Evolutionary conservation across 2,329 filamentous ascomycete species (phyloP).

Genomic region (Exophiala oligosperma): DNA sequence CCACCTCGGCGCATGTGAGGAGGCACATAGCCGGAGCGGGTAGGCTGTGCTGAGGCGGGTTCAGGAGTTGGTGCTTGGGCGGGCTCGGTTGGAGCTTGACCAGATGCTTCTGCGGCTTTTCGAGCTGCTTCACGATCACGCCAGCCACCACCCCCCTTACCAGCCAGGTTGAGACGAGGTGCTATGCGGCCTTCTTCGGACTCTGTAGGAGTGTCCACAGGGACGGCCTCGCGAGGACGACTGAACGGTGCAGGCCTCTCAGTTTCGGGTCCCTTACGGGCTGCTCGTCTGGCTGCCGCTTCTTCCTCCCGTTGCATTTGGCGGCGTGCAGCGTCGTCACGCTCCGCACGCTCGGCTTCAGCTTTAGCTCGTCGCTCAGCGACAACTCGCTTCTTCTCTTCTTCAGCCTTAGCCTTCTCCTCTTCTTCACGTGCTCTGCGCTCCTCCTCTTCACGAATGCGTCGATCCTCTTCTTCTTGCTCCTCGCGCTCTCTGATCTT

Average conservation of each 20-base stretch:
- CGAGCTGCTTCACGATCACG: slow-evolving; percentile 61
- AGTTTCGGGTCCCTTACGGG: slow-evolving; percentile 58
- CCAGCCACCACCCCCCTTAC: slow-evolving; percentile 54
- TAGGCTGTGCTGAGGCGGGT: slow-evolving; percentile 33
- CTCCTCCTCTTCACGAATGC: slow-evolving; percentile 81
- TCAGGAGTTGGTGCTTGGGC: slow-evolving; percentile 20
- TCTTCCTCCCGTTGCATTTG: slow-evolving; percentile 87
- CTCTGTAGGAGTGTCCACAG: slow-evolving; percentile 50
- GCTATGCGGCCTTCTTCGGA: slow-evolving; percentile 49
- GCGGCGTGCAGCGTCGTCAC: slow-evolving; percentile 61
- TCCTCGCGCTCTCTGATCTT: slow-evolving; percentile 80
- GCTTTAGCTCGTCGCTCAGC: slow-evolving; percentile 67
- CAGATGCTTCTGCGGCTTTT: slow-evolving; percentile 31
- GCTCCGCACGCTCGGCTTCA: slow-evolving; percentile 61
- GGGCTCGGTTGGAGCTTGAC: slow-evolving; percentile 13
- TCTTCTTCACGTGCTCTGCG: slow-evolving; percentile 77
- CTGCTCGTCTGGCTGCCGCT: slow-evolving; percentile 72
- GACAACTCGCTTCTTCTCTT: slow-evolving; percentile 73
- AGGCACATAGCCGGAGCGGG: slow-evolving; percentile 34
- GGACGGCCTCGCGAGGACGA: slow-evolving; percentile 35
- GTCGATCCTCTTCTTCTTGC: slow-evolving; percentile 78
- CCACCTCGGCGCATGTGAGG: slow-evolving; percentile 40
- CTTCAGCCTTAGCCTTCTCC: slow-evolving; percentile 75
- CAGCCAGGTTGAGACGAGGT: slow-evolving; percentile 57
- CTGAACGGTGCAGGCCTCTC: slow-evolving; percentile 23